A percentile compares a stretch with the other conserved stretches of the same genome.
These are phyloP conservation scores for Anthoceros angustus DNA, from an alignment of 225 moss, liverwort and hornwort species.

Conservation along the genomic window DNA sequence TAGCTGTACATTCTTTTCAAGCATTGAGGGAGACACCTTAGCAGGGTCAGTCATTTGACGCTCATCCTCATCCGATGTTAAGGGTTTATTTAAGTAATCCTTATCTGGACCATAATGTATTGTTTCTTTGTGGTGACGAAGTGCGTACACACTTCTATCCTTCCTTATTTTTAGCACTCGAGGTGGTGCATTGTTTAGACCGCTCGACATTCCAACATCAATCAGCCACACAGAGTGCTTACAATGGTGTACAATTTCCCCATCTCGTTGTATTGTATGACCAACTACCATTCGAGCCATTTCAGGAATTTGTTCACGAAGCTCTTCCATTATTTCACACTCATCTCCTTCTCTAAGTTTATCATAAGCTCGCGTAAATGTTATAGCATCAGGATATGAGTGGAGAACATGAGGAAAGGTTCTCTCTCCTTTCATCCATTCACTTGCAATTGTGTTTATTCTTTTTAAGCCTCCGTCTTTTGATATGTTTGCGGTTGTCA, in stretches of 20 bases:
- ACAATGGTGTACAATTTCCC: constrained; percentile 8
- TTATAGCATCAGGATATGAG: neutral
- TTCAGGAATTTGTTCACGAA: constrained; percentile 3
- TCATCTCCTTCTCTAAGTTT: neutral
- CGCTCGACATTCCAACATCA: constrained; percentile 16
- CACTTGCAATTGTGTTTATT: constrained; percentile 5
- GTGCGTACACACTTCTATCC: neutral
- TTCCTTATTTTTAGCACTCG: constrained; percentile 10
- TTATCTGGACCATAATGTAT: too few relatives aligned
- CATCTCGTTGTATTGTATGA: neutral
- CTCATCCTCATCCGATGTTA: too few relatives aligned
- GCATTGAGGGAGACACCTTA: too few relatives aligned
- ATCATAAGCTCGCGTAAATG: constrained; percentile 3
- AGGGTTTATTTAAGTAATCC: too few relatives aligned
- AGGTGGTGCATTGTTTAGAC: neutral
- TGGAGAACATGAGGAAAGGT: neutral
- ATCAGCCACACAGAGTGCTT: neutral
- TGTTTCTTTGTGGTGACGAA: too few relatives aligned
- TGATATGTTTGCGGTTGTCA: neutral
- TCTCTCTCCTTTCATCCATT: constrained; percentile 8
- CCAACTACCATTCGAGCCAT: constrained; percentile 11
- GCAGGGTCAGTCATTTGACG: too few relatives aligned
- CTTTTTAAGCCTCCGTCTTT: neutral
- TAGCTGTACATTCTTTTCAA: too few relatives aligned
- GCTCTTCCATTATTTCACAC: constrained; percentile 5